Evolutionary conservation across 2,329 filamentous ascomycete genomes (phyloP).

Genomic region (Aaosphaeria arxii): DNA sequence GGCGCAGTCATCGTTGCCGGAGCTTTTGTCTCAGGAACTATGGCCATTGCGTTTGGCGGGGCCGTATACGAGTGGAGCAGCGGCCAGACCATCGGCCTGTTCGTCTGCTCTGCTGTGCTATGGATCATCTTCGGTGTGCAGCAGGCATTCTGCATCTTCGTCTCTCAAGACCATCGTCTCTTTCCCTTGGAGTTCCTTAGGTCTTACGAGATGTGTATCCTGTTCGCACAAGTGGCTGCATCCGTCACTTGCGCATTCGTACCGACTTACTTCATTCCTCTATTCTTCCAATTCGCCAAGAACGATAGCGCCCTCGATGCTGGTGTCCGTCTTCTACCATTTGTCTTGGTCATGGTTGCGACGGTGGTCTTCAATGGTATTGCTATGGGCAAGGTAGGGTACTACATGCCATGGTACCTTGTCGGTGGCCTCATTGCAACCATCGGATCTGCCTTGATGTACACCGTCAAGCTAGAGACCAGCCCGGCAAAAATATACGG

Average conservation of each 20-base stretch:
- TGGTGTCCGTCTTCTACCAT: constrained; percentile 21
- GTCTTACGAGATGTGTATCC: not conserved
- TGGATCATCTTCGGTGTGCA: constrained; percentile 44
- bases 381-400: constrained; percentile 10
- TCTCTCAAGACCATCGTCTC: constrained; percentile 42
- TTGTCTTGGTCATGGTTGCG: constrained; percentile 15
- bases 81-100: constrained; percentile 44
- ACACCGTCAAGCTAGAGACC: constrained; percentile 9
- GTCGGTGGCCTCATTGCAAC: constrained; percentile 31
- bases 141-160: constrained; percentile 45
- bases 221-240: constrained; percentile 13
- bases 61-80: constrained; percentile 47
- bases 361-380: constrained; percentile 14
- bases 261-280: constrained; percentile 4
- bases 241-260: not conserved
- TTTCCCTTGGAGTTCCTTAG: constrained; percentile 50
- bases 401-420: constrained; percentile 21
- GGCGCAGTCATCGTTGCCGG: constrained; percentile 45
- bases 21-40: constrained; percentile 39
- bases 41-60: constrained; percentile 54
- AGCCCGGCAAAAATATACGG: constrained; percentile 16
- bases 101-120: constrained; percentile 43
- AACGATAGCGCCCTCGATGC: constrained; percentile 14
- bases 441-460: constrained; percentile 33
- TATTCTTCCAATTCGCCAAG: constrained; percentile 12